A percentile compares a stretch with the other conserved stretches of the same genome.
phyloP scores from a whole-genome alignment of 2,329 filamentous ascomycete species.

The Septoria linicola region DNA sequence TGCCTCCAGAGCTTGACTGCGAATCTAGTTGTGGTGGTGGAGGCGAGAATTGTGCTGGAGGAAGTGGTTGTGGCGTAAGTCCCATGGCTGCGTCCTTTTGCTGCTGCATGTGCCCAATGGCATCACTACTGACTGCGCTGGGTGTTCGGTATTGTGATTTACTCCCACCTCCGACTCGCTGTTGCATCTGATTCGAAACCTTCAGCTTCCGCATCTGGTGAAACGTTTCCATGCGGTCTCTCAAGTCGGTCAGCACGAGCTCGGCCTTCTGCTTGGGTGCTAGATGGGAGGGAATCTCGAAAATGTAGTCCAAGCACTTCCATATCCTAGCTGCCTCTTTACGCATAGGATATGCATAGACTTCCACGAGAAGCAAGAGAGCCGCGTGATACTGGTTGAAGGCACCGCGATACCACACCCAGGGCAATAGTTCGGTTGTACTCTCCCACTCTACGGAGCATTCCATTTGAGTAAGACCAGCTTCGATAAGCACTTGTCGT shows the following conservation, averaged over 20 bases:
- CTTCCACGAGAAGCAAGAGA: constrained; percentile 65
- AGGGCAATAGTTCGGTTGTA: constrained; percentile 53
- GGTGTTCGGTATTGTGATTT: background rate
- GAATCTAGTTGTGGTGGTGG: constrained; percentile 23
- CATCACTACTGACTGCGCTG: constrained; percentile 4
- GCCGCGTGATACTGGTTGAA: constrained; percentile 72
- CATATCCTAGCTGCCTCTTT: constrained; percentile 66
- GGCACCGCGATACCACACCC: constrained; percentile 70
- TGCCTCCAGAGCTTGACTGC: constrained; percentile 26
- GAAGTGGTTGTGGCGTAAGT: constrained; percentile 9
- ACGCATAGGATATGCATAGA: constrained; percentile 59
- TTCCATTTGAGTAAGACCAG: constrained; percentile 56
- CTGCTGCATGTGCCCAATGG: constrained; percentile 22
- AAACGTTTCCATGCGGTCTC: constrained; percentile 61
- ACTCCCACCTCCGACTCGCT: constrained; percentile 23
- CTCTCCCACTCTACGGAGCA: constrained; percentile 56
- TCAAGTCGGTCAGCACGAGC: constrained; percentile 62
- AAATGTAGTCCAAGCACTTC: constrained; percentile 70
- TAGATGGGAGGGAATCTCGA: constrained; percentile 57
- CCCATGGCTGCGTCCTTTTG: constrained; percentile 10
- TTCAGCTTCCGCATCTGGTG: constrained; percentile 56
- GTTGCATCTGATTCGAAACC: constrained; percentile 35
- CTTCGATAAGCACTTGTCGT: constrained; percentile 62
- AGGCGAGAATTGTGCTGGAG: constrained; percentile 32
- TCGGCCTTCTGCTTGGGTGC: constrained; percentile 58